Evolutionary conservation across 2,329 filamentous ascomycete genomes (phyloP).

Genomic region (Botryotinia globosa): DNA sequence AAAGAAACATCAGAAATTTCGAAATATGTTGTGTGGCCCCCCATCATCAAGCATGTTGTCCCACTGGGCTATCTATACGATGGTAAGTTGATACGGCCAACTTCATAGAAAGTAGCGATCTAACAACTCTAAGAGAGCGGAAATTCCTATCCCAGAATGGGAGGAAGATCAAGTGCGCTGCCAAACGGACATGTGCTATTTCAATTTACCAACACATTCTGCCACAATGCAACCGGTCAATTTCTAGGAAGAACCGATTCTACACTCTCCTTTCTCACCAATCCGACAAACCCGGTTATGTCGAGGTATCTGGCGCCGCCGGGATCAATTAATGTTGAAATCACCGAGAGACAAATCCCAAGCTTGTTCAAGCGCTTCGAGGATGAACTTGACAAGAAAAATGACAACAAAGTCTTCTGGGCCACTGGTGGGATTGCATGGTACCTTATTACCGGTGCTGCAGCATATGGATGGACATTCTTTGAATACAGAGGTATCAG

Average conservation of each 20-base stretch:
- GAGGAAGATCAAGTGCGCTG: constrained; percentile 26
- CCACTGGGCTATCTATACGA: constrained; percentile 25
- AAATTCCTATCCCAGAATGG: constrained; percentile 26
- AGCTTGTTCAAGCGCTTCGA: constrained; percentile 9
- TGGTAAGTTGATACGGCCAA: constrained; percentile 16
- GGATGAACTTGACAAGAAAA: constrained; percentile 16
- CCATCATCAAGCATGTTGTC: constrained; percentile 13
- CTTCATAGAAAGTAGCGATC: background rate
- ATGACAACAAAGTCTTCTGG: constrained; percentile 8
- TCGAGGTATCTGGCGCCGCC: constrained; percentile 21
- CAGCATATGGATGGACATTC: constrained; percentile 20
- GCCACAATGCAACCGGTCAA: constrained; percentile 21
- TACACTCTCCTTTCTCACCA: constrained; percentile 18
- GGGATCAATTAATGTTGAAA: constrained; percentile 8
- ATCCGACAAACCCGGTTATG: constrained; percentile 18
- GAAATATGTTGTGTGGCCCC: constrained; percentile 19
- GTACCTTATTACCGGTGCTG: constrained; percentile 2
- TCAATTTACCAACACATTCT: constrained; percentile 32
- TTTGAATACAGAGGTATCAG: constrained; percentile 11
- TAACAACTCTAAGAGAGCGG: constrained; percentile 22
- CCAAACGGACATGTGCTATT: constrained; percentile 23
- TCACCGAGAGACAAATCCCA: constrained; percentile 19
- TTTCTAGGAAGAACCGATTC: constrained; percentile 23
- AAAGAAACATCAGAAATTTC: background rate
- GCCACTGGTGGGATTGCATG: constrained; percentile 16